Base-by-base conservation (phyloP, 1,139 yeast species). In the Suhomyces anneliseae region DNA sequence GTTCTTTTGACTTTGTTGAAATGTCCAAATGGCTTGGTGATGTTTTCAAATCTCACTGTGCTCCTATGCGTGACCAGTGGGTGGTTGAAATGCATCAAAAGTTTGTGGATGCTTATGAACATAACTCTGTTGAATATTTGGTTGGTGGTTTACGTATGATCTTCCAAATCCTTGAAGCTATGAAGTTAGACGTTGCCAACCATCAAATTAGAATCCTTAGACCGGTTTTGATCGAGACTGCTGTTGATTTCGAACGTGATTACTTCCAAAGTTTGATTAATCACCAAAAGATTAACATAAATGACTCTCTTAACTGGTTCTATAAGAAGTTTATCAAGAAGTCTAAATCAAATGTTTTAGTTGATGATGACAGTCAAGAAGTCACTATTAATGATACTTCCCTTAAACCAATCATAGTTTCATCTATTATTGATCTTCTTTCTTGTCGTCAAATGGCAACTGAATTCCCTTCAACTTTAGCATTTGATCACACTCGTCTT, bases 161-260 rank as follows among this genome's bases (percentile, higher is more conserved):
- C 15, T 90, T 92, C 64, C 87, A 88, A 54, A 87, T 92, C 50
- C 72, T 92, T 55, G 97, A 90, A 65, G 95, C 96, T n/a, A 90
- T 92, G 96, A 92, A 92, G 65, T 75, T 92, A 55, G 97, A 92
- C 61, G 95, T 90, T 46, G 97, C 97, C 15, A 92, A 92, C 66
- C 97, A 92, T 65, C 97, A 90, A 67, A 89, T 92, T 48, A 78
- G 96, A 57, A 82, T 90, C 27, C 72, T 90, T 48, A 79, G 97
- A 58, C 96, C 96, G 2, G 86, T 88, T 11, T 74, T 92, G 43
- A 82, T 90, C 51, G 93, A 90, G 58, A 87, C 95, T 31, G 95
- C 97, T 1, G 86, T 88, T n/a, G 93, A 88, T 55, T 89, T 92
- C 61, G 98, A 92, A 68, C 85, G 84, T 57, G 96, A 88, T 64